Evolutionary conservation across 108 stramenopile species (phyloP).

Genomic region (Epipyxis sp.): DNA sequence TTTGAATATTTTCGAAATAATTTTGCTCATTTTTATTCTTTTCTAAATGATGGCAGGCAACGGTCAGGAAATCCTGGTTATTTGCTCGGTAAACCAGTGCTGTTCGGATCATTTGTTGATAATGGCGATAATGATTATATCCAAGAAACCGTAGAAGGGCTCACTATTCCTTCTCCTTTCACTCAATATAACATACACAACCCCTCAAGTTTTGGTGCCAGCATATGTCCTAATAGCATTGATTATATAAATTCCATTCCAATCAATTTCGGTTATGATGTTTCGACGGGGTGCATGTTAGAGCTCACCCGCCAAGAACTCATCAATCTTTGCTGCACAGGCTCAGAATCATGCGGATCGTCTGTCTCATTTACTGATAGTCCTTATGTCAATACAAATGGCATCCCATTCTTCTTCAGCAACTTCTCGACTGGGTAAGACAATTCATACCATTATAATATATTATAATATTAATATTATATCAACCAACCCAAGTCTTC

Average conservation of each 20-base stretch:
- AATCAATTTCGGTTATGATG: slow-evolving; percentile 45
- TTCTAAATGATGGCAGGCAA: slow-evolving; percentile 38
- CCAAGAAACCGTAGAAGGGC: slow-evolving; percentile 20
- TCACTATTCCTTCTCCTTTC: neutral
- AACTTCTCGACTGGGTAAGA: neutral
- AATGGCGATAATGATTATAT: neutral
- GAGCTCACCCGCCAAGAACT: slow-evolving; percentile 54
- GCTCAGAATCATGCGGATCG: neutral
- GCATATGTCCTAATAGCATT: neutral
- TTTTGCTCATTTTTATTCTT: too few species aligned
- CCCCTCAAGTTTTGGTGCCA: neutral
- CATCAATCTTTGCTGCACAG: slow-evolving; percentile 43
- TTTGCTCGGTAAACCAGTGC: slow-evolving; percentile 49
- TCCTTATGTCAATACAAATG: neutral
- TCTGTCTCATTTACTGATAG: neutral
- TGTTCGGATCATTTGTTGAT: slow-evolving; percentile 42
- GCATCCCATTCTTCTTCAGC: neutral
- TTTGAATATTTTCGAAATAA: slow-evolving; percentile 4
- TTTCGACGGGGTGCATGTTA: slow-evolving; percentile 58
- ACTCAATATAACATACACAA: too few species aligned
- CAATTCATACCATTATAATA: too few species aligned
- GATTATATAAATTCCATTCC: neutral
- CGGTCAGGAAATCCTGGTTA: slow-evolving; percentile 64
- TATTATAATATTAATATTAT: too few species aligned
- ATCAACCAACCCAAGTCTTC: too few species aligned